phyloP scores from a whole-genome alignment of 257 asterid species.

The Dorcoceras hygrometricum region DNA sequence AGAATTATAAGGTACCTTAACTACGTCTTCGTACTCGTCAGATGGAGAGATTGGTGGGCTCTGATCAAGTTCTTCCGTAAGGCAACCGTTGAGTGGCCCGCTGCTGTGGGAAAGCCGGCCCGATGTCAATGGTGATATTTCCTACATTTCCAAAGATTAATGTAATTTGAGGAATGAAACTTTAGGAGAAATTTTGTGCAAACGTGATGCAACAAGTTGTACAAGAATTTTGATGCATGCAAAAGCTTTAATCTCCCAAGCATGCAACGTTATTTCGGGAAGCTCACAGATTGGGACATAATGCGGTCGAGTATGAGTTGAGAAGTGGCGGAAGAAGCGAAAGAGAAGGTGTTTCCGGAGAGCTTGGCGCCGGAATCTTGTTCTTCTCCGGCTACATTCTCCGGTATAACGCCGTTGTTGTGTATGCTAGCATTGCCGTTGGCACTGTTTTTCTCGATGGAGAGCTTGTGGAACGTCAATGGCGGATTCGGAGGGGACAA shows the following conservation, averaged over 20 bases:
- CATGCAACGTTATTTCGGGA: too few relatives aligned
- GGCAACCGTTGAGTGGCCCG: slow-evolving; percentile 81
- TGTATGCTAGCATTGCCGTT: slow-evolving; percentile 1
- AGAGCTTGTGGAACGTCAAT: slow-evolving; percentile 13
- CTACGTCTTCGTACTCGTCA: slow-evolving; percentile 90
- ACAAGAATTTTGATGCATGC: neutral
- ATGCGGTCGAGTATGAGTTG: slow-evolving; percentile 96
- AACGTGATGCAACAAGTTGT: neutral
- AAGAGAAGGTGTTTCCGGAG: slow-evolving; percentile 82
- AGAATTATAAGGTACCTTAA: slow-evolving; percentile 47
- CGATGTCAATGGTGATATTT: slow-evolving; percentile 90
- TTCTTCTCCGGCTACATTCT: slow-evolving; percentile 49
- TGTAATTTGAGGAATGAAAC: neutral
- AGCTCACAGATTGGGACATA: slow-evolving; percentile 91
- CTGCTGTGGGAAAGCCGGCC: slow-evolving; percentile 99
- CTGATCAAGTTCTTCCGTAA: slow-evolving; percentile 71
- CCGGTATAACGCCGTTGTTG: slow-evolving; percentile 36
- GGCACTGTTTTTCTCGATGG: slow-evolving; percentile 6
- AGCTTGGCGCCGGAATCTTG: slow-evolving; percentile 59
- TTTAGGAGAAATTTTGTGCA: too few relatives aligned
- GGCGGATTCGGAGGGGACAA: slow-evolving; percentile 51
- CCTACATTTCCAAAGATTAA: slow-evolving; percentile 44
- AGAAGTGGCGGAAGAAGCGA: slow-evolving; percentile 95
- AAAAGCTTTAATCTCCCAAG: too few relatives aligned
- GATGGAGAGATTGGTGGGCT: slow-evolving; percentile 90